Conservation (phyloP, 1,139 yeast genomes). For the Diutina pseudorugosa region DNA sequence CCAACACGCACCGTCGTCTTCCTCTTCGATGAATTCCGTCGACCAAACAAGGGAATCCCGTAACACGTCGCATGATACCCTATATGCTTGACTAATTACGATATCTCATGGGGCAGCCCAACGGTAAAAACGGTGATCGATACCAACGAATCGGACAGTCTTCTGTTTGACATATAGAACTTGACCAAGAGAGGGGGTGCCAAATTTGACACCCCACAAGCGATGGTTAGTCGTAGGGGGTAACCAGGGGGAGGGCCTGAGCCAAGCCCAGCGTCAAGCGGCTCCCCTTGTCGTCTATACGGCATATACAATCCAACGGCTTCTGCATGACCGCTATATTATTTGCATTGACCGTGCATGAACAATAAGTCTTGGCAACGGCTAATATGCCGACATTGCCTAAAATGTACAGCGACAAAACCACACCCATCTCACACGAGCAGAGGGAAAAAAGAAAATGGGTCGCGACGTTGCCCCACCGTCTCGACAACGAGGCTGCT, state of each 20-base stretch:
- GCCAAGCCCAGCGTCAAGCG: background rate
- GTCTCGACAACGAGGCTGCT: too few species aligned
- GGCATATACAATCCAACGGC: background rate
- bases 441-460: too few species aligned
- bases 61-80: background rate
- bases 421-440: background rate
- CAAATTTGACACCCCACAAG: background rate
- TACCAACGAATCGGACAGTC: too few species aligned
- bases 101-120: too few species aligned
- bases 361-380: background rate
- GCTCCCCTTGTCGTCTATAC: background rate
- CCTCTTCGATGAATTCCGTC: background rate
- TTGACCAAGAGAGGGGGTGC: background rate
- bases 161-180: background rate
- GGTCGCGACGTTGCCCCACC: background rate
- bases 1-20: background rate
- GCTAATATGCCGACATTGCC: background rate
- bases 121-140: too few species aligned
- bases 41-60: background rate
- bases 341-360: background rate
- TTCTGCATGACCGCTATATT: background rate
- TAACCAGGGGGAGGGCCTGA: background rate
- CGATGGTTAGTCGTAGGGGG: background rate
- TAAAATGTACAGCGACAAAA: background rate
- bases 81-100: background rate